Conservation (phyloP, 768 basidiomycete species). For the Basidioascus undulatus region DNA sequence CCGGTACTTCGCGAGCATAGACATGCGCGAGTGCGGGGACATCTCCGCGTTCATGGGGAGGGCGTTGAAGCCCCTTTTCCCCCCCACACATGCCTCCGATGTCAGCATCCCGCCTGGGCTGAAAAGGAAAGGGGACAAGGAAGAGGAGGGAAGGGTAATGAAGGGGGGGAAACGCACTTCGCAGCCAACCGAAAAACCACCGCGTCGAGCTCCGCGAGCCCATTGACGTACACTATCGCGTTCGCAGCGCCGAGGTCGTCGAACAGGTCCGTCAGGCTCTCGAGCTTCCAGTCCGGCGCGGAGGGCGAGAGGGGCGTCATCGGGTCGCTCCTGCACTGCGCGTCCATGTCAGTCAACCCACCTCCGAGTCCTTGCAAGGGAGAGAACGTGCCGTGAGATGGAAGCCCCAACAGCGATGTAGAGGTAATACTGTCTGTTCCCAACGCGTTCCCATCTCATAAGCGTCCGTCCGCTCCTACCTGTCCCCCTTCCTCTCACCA, state of each 20-base stretch:
- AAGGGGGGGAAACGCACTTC: no score
- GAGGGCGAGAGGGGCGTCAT: slow-evolving; percentile 23
- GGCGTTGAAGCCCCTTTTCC: no score
- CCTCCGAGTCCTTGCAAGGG: slow-evolving; percentile 5
- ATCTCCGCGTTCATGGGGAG: no score
- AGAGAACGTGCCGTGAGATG: slow-evolving; percentile 22
- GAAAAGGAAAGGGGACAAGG: no score
- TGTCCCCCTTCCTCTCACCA: no score
- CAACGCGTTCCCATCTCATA: slow-evolving; percentile 55
- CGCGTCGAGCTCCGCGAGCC: slow-evolving; percentile 61
- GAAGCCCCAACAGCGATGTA: slow-evolving; percentile 72
- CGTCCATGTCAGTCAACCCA: slow-evolving; percentile 5
- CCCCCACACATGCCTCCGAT: no score
- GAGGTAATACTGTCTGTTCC: slow-evolving; percentile 75
- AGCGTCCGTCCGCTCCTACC: no score
- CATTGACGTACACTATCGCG: slow-evolving; percentile 69
- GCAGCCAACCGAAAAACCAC: no score
- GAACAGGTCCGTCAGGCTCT: slow-evolving; percentile 69
- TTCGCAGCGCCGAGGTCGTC: slow-evolving; percentile 62
- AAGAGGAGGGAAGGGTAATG: no score
- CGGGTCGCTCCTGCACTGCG: slow-evolving; percentile 6
- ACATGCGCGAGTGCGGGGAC: no score
- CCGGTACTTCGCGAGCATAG: no score
- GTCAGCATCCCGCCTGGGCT: no score
- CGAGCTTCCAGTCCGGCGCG: slow-evolving; percentile 83